phyloP scores from a whole-genome alignment of 2,329 filamentous ascomycete genomes.

The Penicillium sp. region DNA sequence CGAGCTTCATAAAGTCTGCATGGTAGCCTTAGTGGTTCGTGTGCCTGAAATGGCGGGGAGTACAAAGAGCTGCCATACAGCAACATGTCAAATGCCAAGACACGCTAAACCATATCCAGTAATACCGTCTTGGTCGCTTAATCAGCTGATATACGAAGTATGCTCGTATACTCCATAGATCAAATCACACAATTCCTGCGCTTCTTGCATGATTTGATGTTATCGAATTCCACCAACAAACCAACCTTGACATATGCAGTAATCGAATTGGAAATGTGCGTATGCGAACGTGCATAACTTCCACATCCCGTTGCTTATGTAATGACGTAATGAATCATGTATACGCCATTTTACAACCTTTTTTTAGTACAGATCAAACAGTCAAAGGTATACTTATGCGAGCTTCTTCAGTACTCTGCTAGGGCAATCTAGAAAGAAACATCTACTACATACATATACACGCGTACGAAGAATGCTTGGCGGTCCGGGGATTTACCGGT shows the following conservation, averaged over 20 bases:
- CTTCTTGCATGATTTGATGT: not conserved
- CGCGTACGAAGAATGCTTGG: conserved; percentile 9
- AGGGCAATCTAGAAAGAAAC: not conserved
- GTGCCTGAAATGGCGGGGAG: too few species aligned
- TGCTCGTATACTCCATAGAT: not conserved
- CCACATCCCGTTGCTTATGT: not conserved
- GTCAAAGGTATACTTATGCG: not conserved
- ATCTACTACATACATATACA: not conserved
- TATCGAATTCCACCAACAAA: not conserved
- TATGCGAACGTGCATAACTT: too few species aligned
- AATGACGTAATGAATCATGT: not conserved
- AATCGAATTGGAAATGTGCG: too few species aligned
- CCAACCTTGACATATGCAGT: too few species aligned
- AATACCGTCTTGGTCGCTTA: not conserved
- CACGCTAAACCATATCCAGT: not conserved
- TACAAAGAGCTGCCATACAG: too few species aligned
- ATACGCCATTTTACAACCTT: not conserved
- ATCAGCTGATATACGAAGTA: not conserved
- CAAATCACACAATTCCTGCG: not conserved
- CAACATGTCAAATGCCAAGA: not conserved
- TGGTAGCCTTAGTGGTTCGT: not conserved
- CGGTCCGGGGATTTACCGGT: not conserved
- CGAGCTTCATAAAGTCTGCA: not conserved
- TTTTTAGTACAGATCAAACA: not conserved
- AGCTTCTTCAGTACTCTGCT: not conserved